Evolutionary conservation across 2,329 filamentous ascomycete genomes (phyloP).

Genomic region (Cladophialophora immunda): DNA sequence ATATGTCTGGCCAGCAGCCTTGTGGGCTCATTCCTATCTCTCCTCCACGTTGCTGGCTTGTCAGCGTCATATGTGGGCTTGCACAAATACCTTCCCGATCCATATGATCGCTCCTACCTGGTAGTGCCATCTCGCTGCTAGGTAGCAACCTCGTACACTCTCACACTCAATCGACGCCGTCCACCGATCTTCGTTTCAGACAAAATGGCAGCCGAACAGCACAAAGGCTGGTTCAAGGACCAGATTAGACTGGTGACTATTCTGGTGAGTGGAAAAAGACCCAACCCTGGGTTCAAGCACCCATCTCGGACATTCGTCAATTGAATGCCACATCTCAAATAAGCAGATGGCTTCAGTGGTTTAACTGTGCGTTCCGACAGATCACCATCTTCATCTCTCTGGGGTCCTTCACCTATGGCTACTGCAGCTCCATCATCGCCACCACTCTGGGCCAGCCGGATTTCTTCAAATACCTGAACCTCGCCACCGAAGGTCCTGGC

Average conservation of each 20-base stretch:
- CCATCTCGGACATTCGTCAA: neutral
- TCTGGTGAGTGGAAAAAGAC: neutral
- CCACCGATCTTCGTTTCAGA: neutral
- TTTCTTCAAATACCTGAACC: conserved; percentile 51
- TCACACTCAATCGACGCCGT: neutral
- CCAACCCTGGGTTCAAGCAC: neutral
- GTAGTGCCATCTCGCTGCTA: neutral
- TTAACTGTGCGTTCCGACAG: neutral
- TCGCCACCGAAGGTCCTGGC: conserved; percentile 39
- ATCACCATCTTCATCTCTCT: conserved; percentile 21
- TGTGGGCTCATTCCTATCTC: neutral
- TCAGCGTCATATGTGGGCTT: neutral
- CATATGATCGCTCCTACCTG: neutral
- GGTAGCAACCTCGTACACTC: neutral
- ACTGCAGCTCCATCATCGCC: conserved; percentile 29
- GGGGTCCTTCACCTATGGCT: conserved; percentile 31
- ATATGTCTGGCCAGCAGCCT: neutral
- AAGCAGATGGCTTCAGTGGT: neutral
- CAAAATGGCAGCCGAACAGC: neutral
- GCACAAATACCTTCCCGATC: neutral
- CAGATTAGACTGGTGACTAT: conserved; percentile 6
- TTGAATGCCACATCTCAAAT: neutral
- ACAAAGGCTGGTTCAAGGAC: conserved; percentile 10
- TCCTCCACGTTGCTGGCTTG: neutral
- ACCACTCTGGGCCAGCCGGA: conserved; percentile 25